Percentiles rank a stretch among this genome's conserved stretches.
These are phyloP conservation scores for Boletus hoseneyae DNA, from an alignment of 1,284 basidiomycete genomes.

Conservation along the genomic window DNA sequence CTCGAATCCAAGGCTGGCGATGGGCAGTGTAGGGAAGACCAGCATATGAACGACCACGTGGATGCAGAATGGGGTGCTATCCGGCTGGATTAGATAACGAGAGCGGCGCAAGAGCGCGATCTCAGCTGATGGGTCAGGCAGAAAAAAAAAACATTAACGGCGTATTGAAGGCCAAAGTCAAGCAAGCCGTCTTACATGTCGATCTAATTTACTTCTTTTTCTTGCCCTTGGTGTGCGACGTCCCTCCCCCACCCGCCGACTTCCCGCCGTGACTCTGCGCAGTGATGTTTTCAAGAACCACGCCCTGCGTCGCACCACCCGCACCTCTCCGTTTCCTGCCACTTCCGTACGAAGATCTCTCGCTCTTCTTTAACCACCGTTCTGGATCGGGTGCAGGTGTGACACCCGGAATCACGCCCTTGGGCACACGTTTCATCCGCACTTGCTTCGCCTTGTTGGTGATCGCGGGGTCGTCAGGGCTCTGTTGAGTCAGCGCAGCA, in stretches of 20 bases:
- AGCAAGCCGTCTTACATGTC: conserved; percentile 20
- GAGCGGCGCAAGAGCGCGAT: conserved; percentile 21
- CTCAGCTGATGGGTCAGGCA: conserved; percentile 19
- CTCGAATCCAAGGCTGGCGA: neutral
- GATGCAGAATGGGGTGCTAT: neutral
- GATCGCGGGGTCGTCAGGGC: conserved; percentile 26
- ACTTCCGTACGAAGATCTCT: conserved; percentile 52
- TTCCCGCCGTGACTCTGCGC: conserved; percentile 35
- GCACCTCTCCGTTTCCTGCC: conserved; percentile 48
- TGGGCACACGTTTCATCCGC: conserved; percentile 64
- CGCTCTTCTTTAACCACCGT: conserved; percentile 79
- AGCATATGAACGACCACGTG: conserved; percentile 11
- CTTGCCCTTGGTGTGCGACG: conserved; percentile 43
- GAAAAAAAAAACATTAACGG: conserved; percentile 24
- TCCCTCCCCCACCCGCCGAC: conserved; percentile 33
- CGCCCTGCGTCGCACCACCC: conserved; percentile 65
- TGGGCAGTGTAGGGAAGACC: neutral
- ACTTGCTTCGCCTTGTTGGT: conserved; percentile 45
- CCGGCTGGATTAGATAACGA: conserved; percentile 29
- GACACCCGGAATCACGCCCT: conserved; percentile 68
- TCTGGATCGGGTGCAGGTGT: conserved; percentile 78
- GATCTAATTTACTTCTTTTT: conserved; percentile 45
- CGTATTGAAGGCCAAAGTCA: conserved; percentile 16
- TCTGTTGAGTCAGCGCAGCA: conserved; percentile 28
- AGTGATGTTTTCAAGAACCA: conserved; percentile 34